These are phyloP conservation scores for Suhomyces canberraensis DNA, from an alignment of 805 yeast genomes.

Conservation along the genomic window DNA sequence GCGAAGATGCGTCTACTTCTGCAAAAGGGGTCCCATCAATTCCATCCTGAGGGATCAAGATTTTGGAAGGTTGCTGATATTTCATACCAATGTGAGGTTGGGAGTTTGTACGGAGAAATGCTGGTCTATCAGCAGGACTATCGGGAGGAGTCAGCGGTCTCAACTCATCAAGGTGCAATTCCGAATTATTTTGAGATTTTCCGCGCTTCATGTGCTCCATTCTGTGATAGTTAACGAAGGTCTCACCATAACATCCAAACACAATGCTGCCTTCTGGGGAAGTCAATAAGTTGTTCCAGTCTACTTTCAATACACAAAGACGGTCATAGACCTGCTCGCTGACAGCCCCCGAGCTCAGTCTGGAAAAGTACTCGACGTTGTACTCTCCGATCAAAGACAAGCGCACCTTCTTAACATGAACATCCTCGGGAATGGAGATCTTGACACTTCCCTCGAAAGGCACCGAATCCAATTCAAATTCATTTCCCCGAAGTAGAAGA, in stretches of 20 bases:
- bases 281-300: constrained; percentile 48
- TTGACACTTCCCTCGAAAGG: constrained; percentile 47
- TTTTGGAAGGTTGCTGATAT: constrained; percentile 8
- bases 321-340: constrained; percentile 37
- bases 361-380: constrained; percentile 38
- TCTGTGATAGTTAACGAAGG: constrained; percentile 18
- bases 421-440: constrained; percentile 41
- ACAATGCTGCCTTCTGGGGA: constrained; percentile 34
- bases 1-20: constrained; percentile 16
- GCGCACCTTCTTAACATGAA: constrained; percentile 37
- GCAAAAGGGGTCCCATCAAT: constrained; percentile 45
- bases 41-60: constrained; percentile 29
- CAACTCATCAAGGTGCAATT: constrained; percentile 2
- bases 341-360: constrained; percentile 25
- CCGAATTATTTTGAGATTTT: constrained; percentile 7
- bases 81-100: constrained; percentile 19
- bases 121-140: constrained; percentile 16
- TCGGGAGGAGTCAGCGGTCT: constrained; percentile 1
- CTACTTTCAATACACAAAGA: constrained; percentile 38
- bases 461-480: constrained; percentile 42
- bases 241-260: constrained; percentile 43
- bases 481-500: constrained; percentile 42
- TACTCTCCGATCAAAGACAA: constrained; percentile 43
- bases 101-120: constrained; percentile 28
- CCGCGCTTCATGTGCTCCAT: constrained; percentile 17